phyloP scores from a whole-genome alignment of 2,329 filamentous ascomycete species.

The Pestalotiopsis sp. region DNA sequence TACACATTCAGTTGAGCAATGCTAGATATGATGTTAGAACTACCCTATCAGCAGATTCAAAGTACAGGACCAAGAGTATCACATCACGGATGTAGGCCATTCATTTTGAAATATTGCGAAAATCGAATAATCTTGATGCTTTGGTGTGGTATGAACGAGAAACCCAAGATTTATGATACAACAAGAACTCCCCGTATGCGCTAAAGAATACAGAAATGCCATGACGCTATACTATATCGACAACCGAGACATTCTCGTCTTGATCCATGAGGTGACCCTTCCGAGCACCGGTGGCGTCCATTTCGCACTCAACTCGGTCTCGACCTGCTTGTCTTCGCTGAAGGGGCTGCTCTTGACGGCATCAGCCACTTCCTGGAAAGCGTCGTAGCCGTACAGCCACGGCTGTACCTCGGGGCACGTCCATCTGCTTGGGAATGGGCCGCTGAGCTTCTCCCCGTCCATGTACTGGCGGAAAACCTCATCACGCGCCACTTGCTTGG shows the following conservation, averaged over 20 bases:
- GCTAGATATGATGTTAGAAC: no score
- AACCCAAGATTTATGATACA: conserved; percentile 1
- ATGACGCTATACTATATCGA: neutral
- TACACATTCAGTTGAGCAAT: no score
- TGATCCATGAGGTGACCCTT: conserved; percentile 6
- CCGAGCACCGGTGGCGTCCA: neutral
- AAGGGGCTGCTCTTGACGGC: conserved; percentile 24
- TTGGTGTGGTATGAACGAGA: neutral
- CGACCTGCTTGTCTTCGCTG: neutral
- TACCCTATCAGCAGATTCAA: neutral
- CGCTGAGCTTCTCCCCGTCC: conserved; percentile 47
- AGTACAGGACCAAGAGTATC: no score
- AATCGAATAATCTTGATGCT: no score
- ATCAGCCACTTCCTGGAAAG: conserved; percentile 54
- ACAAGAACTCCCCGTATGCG: neutral
- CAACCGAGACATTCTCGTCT: neutral
- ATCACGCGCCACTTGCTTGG: conserved; percentile 60
- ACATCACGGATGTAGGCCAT: no score
- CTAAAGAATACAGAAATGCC: neutral
- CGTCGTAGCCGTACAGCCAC: conserved; percentile 68
- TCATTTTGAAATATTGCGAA: no score
- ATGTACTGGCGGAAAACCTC: conserved; percentile 57
- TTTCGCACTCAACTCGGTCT: neutral
- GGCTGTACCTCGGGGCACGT: conserved; percentile 63
- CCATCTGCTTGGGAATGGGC: conserved; percentile 65